A percentile compares a stretch with the other conserved stretches of the same genome.
Evolutionary conservation across 108 stramenopile genomes (phyloP).

Genomic region (Nitzschia inconspicua): DNA sequence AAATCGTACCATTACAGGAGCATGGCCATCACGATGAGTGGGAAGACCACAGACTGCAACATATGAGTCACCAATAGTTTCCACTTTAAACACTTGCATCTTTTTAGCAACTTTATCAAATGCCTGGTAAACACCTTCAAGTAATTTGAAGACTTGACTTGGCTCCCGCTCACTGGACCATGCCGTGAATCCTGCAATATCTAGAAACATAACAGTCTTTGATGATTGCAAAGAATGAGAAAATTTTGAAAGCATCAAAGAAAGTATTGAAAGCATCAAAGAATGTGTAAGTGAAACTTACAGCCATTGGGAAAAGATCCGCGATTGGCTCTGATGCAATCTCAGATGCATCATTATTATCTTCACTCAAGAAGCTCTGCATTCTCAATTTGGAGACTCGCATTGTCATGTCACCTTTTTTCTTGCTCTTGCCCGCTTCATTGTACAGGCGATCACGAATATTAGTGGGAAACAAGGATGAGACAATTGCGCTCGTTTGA

Average conservation of each 20-base stretch:
- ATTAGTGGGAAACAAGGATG: constrained; percentile 9
- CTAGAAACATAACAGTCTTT: not conserved
- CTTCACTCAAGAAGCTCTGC: not conserved
- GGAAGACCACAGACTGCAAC: constrained; percentile 16
- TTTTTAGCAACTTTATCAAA: not conserved
- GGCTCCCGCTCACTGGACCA: not conserved
- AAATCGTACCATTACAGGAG: constrained; percentile 18
- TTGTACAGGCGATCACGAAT: constrained; percentile 4
- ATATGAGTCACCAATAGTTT: constrained; percentile 16
- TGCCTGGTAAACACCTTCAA: not conserved
- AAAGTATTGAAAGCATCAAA: too few species aligned
- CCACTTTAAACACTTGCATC: constrained; percentile 6
- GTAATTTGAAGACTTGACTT: not conserved
- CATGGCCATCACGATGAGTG: constrained; percentile 9
- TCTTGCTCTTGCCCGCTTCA: not conserved
- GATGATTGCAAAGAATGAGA: too few species aligned
- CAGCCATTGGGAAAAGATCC: too few species aligned
- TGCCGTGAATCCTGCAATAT: constrained; percentile 9
- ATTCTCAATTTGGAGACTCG: not conserved
- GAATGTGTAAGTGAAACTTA: not conserved
- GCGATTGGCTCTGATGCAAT: not conserved
- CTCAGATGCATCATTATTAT: not conserved
- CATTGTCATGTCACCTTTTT: too few species aligned
- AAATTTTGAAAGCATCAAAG: too few species aligned
- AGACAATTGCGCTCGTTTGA: not conserved